Percentiles rank a stretch among this genome's conserved stretches.
These are phyloP conservation scores for Alternaria ethzedia DNA, from an alignment of 2,329 filamentous ascomycete species.

Conservation along the genomic window DNA sequence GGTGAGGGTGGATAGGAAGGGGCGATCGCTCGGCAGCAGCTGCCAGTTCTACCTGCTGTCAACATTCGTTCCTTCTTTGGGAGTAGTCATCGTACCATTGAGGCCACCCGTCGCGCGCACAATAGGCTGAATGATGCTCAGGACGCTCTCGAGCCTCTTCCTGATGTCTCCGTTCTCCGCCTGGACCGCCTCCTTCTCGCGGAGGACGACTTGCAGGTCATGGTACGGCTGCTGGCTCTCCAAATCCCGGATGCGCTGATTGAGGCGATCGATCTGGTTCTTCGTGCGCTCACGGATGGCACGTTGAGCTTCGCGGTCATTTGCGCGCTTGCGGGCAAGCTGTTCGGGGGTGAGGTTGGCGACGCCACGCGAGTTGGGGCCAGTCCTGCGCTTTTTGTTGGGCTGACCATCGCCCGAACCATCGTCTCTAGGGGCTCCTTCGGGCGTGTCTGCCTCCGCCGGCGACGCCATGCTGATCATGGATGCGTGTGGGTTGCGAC, in stretches of 20 bases:
- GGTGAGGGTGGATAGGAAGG: slow-evolving; percentile 41
- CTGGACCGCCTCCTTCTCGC: slow-evolving; percentile 78
- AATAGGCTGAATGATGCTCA: slow-evolving; percentile 69
- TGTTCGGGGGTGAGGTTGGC: slow-evolving; percentile 88
- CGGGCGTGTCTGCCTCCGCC: slow-evolving; percentile 28
- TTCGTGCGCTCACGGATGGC: slow-evolving; percentile 84
- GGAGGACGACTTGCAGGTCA: slow-evolving; percentile 77
- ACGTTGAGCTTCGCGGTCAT: slow-evolving; percentile 86
- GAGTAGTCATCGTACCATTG: slow-evolving; percentile 47
- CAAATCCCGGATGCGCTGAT: slow-evolving; percentile 75
- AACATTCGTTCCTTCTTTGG: slow-evolving; percentile 6
- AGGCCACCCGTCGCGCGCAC: slow-evolving; percentile 53
- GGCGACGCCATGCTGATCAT: slow-evolving; percentile 30
- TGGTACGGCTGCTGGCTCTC: slow-evolving; percentile 82
- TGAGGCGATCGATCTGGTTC: slow-evolving; percentile 76
- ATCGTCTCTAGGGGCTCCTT: slow-evolving; percentile 23
- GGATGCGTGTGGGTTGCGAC: slow-evolving; percentile 15
- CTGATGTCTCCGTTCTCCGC: slow-evolving; percentile 82
- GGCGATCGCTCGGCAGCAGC: slow-evolving; percentile 56
- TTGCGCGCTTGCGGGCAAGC: slow-evolving; percentile 86
- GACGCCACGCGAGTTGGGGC: slow-evolving; percentile 70
- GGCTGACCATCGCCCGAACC: slow-evolving; percentile 22
- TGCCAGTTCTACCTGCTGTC: slow-evolving; percentile 51
- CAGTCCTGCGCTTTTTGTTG: slow-evolving; percentile 45
- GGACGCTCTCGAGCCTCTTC: slow-evolving; percentile 68